A percentile compares a stretch with the other conserved stretches of the same genome.
phyloP scores from a whole-genome alignment of 495 filamentous ascomycete genomes.

The Hyaloscypha hepaticicola region DNA sequence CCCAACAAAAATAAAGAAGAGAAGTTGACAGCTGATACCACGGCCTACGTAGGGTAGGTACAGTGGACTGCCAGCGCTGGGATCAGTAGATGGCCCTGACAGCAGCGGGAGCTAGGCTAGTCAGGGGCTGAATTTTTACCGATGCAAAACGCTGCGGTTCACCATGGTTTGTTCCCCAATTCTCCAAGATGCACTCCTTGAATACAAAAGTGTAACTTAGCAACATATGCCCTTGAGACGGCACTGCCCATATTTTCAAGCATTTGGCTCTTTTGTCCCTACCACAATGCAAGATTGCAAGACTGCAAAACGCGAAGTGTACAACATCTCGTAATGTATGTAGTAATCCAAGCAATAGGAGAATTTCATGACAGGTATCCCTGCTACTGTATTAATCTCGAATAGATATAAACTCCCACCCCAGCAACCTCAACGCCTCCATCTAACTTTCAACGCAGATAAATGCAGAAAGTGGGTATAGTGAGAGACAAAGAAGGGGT shows the following conservation, averaged over 20 bases:
- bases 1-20: not conserved
- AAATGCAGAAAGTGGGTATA: slow-evolving; percentile 23
- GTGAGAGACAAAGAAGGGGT: slow-evolving; percentile 31
- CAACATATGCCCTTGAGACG: too few species aligned
- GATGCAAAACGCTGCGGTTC: not conserved
- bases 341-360: too few species aligned
- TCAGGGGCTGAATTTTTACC: not conserved
- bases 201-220: too few species aligned
- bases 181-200: too few species aligned
- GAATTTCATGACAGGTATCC: not conserved
- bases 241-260: too few species aligned
- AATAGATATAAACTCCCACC: not conserved
- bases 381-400: not conserved
- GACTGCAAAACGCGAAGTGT: too few species aligned
- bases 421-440: slow-evolving; percentile 9
- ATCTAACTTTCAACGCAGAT: slow-evolving; percentile 5
- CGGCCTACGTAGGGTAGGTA: not conserved
- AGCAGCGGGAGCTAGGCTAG: not conserved
- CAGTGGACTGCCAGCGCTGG: slow-evolving; percentile 4
- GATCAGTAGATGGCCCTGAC: slow-evolving; percentile 3
- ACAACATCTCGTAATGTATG: too few species aligned
- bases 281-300: too few species aligned
- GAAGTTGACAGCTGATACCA: slow-evolving; percentile 10
- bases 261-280: too few species aligned
- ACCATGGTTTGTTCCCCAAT: too few species aligned